Base-by-base conservation (phyloP, 2,329 filamentous ascomycete species). In the Aspergillus neoniger region DNA sequence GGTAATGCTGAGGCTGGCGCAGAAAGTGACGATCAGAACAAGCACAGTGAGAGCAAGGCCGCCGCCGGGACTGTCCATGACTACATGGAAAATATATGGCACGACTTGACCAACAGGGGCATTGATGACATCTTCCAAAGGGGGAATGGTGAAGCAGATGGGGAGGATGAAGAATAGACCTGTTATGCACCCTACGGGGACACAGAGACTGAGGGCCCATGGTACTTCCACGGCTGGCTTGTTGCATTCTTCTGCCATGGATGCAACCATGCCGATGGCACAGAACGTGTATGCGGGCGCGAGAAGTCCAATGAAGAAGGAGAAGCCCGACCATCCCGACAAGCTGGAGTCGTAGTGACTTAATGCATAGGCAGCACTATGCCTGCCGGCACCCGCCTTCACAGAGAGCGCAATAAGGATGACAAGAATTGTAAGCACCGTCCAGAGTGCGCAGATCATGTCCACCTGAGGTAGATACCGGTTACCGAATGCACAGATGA, bases 401-500 rank as follows among this genome's bases (percentile, higher is more conserved):
- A 82, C 79, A 0, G 84, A 84, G 1, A 88, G 70, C 2, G 80
- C 81, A 47, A 88, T 81, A n/a, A 85, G 73, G 57, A 85, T 83
- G 39, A 86, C 77, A 28, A 88, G 50, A 63, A 87, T 87, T 19
- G 78, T 83, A 5, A 87, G 43, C 0, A 79, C 80, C 0, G 84
- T 87, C 72, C 83, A 87, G 0, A 74, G 79, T 1, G 84, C 83
- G 57, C 83, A 86, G 52, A 84, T 77, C 0, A 82, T 86, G 67
- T 89, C 86, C 2, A 88, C 81, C 65, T 83, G 75, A 0, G 88
- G 89, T 38, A 92, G 80, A 76, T 85, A 89, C 30, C 80, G 82
- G 74, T 92, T 91, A 48, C 85, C 86, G 39, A 90, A 82, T 1
- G 85, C 80, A 63, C 88, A 91, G 57, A 91, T 85, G 49, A 84